phyloP scores from a whole-genome alignment of 805 yeast genomes.

The Monosporozyma servazzii region DNA sequence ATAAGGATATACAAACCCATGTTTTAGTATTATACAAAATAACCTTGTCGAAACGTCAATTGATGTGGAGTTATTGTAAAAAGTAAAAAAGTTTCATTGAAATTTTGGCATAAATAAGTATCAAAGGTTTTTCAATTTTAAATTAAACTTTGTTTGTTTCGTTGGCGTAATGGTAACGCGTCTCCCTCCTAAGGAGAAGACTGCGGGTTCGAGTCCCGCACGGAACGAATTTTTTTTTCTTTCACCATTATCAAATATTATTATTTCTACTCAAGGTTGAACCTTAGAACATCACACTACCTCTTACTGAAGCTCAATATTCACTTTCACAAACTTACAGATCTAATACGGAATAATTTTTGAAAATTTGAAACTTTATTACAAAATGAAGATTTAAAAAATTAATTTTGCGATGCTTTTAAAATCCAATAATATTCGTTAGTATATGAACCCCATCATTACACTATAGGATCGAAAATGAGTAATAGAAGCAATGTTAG shows the following conservation, averaged over 20 bases:
- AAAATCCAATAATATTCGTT: background rate
- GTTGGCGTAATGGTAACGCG: conserved; percentile 60
- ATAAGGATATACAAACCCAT: no score
- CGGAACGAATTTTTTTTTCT: conserved; percentile 32
- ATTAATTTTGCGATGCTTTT: background rate
- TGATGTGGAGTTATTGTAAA: background rate
- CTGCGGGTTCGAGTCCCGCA: conserved; percentile 64
- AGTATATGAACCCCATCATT: background rate
- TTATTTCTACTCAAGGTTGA: no score
- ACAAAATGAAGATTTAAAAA: background rate
- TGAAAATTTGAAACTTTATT: background rate
- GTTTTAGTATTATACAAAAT: no score
- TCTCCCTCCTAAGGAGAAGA: conserved; percentile 64
- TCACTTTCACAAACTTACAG: no score
- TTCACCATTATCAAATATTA: background rate
- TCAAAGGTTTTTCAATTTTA: background rate
- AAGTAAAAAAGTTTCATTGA: no score
- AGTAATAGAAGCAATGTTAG: background rate
- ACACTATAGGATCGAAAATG: background rate
- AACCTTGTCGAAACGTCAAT: no score
- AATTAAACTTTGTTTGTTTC: conserved; percentile 19
- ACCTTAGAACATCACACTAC: no score
- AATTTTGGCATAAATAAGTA: background rate
- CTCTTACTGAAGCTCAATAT: background rate
- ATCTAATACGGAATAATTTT: no score